A percentile compares a stretch with the other conserved stretches of the same genome.
Conservation (phyloP, 78 protist species). For the Dictyostelium purpureum region DNA sequence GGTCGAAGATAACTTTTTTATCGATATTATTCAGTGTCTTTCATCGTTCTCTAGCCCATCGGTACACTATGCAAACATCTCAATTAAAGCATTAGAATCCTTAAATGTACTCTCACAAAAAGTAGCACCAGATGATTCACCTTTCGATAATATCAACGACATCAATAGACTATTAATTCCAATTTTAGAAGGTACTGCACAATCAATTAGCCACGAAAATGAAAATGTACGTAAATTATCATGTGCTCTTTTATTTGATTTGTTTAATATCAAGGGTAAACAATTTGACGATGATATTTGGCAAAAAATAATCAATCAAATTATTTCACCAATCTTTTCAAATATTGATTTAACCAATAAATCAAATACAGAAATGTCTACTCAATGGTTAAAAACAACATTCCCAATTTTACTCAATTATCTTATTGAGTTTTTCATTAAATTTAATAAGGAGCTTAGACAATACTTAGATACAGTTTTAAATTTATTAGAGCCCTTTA, state of each 20-base stretch:
- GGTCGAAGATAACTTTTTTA: conserved; percentile 78
- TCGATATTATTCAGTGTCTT: conserved; percentile 77
- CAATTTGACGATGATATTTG: background rate
- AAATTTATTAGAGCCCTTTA: conserved; percentile 11
- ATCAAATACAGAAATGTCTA: background rate
- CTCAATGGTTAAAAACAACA: conserved; percentile 37
- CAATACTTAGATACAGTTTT: background rate
- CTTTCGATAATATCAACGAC: background rate
- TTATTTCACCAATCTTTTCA: background rate
- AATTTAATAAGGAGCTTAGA: background rate
- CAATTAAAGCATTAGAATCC: background rate
- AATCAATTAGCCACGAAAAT: conserved; percentile 20
- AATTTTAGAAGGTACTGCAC: conserved; percentile 22
- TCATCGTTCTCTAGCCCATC: conserved; percentile 9
- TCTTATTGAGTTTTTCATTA: background rate
- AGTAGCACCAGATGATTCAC: background rate
- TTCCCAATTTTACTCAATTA: conserved; percentile 9
- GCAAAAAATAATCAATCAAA: background rate
- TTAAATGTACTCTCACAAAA: background rate
- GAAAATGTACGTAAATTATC: conserved; percentile 43
- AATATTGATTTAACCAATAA: background rate
- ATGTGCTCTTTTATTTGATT: conserved; percentile 1
- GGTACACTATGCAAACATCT: conserved; percentile 16
- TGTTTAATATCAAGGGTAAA: background rate
- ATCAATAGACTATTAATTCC: conserved; percentile 5